Evolutionary conservation across 2,329 filamentous ascomycete species (phyloP).

Genomic region (Botrytis paeoniae): DNA sequence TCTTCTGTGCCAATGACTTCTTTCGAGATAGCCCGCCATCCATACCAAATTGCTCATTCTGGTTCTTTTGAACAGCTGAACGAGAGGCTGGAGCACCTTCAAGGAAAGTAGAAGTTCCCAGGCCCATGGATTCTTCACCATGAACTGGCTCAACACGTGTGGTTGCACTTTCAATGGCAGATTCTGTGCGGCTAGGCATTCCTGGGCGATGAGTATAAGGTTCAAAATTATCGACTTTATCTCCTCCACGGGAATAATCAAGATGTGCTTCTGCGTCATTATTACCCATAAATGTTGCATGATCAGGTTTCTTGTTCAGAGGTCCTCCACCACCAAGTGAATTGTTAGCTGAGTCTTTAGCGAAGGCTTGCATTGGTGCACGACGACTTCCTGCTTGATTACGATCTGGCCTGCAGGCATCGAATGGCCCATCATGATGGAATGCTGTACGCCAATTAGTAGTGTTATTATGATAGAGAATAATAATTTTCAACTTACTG

Average conservation of each 20-base stretch:
- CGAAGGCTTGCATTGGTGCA: slow-evolving; percentile 95
- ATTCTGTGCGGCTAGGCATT: slow-evolving; percentile 22
- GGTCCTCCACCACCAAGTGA: slow-evolving; percentile 84
- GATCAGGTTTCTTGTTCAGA: slow-evolving; percentile 74
- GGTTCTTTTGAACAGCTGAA: slow-evolving; percentile 70
- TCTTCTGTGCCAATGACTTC: slow-evolving; percentile 90
- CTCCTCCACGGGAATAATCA: slow-evolving; percentile 59
- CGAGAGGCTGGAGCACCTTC: slow-evolving; percentile 88
- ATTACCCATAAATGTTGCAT: slow-evolving; percentile 81
- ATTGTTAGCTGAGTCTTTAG: slow-evolving; percentile 89
- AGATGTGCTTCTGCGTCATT: slow-evolving; percentile 69
- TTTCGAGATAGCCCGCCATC: slow-evolving; percentile 76
- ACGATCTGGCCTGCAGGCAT: slow-evolving; percentile 91
- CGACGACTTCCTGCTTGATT: slow-evolving; percentile 80
- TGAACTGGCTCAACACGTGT: slow-evolving; percentile 70
- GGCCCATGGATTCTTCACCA: slow-evolving; percentile 75
- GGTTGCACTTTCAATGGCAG: slow-evolving; percentile 64
- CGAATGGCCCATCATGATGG: slow-evolving; percentile 96
- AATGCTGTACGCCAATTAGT: slow-evolving; percentile 62
- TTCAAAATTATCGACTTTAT: slow-evolving; percentile 44
- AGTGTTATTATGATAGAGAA: not conserved
- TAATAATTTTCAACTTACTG: slow-evolving; percentile 53
- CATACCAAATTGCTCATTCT: slow-evolving; percentile 55
- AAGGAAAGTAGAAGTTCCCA: slow-evolving; percentile 93
- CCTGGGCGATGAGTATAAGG: slow-evolving; percentile 41